Evolutionary conservation across 495 filamentous ascomycete genomes (phyloP), one percentile per base, ranked within the genome.

Genomic region (Daldinia loculata): DNA sequence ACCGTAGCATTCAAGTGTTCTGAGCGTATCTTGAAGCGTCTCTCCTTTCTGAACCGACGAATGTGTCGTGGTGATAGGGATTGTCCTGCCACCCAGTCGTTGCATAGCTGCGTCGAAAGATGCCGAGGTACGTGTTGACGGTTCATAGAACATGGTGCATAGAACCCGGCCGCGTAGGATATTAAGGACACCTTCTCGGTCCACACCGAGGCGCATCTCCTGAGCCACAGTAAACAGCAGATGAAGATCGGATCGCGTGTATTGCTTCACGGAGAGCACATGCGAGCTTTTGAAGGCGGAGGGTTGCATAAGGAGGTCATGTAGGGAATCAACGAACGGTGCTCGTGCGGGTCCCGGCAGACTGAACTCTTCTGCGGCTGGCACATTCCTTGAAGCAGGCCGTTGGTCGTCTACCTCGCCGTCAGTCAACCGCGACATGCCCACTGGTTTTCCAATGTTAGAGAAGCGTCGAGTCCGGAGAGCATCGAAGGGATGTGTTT

Each of bases 21-120:
- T 91, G 67, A 99, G 87, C 24, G 93, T 97, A 70, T 99, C 95
- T 75, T 96, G 91, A 8, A 99, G 88, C 7, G 90, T 89, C 81
- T 99, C 95, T 56, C 96, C 95, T 85, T 98, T 99, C 78, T 92
- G 86, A 17, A 92, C 92, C 1, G 92, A 95, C 9, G 94, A 97
- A 74, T 91, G 87, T 32, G 89, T 85, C 2, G 92, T 93, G 6
- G 89, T 84, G 75, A 98, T 90, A 66, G 89, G 83, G 56, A 98
- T 85, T 29, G 89, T 92, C 26, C 90, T 85, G 27, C 95, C 95
- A 45, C 95, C 95, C 7, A 99, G 89, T 14, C 96, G 90, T 84
- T 98, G 94, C 95, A 99, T 99, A 41, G 95, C 96, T 30, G 94
- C 90, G 75, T 99, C 96, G 74, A 99, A 99, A 26, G 95, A 99